Percentiles rank a stretch among this genome's conserved stretches.
Evolutionary conservation across 345 rosid species (phyloP).

Genomic region (Aquilaria yunnanensis): DNA sequence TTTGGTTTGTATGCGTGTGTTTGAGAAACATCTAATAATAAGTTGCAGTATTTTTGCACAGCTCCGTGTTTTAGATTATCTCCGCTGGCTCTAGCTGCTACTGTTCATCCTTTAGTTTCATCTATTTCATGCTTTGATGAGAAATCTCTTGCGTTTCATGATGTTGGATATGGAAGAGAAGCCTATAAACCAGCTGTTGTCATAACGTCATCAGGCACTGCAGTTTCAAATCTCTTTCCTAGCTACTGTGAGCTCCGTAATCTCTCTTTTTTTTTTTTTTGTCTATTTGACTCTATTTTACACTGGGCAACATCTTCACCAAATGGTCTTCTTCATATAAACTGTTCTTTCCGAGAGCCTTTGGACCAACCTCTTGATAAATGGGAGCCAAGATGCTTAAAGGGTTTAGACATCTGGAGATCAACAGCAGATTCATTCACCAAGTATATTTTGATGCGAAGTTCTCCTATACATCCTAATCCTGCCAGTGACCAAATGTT

Average conservation of each 20-base stretch:
- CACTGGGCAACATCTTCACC: constrained; percentile 69
- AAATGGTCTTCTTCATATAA: constrained; percentile 88
- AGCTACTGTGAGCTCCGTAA: constrained; percentile 47
- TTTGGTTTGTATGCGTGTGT: constrained; percentile 16
- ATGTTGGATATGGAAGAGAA: constrained; percentile 88
- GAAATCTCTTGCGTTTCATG: constrained; percentile 94
- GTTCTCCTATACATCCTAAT: constrained; percentile 26
- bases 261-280: too few relatives aligned
- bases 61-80: constrained; percentile 98
- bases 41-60: constrained; percentile 76
- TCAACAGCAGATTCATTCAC: constrained; percentile 70
- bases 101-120: constrained; percentile 61
- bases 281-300: constrained; percentile 60
- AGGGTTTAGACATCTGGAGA: constrained; percentile 76
- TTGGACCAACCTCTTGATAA: constrained; percentile 45
- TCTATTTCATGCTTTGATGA: constrained; percentile 97
- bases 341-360: constrained; percentile 92
- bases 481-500: constrained; percentile 25
- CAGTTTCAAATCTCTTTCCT: constrained; percentile 91
- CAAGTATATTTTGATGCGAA: constrained; percentile 51
- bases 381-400: constrained; percentile 71
- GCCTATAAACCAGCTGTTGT: constrained; percentile 73
- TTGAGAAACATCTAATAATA: constrained; percentile 39
- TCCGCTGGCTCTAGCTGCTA: constrained; percentile 91
- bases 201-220: constrained; percentile 95